Evolutionary conservation across 805 yeast genomes (phyloP), one percentile per base, ranked within the genome.

Genomic region (Metschnikowia lachancei): DNA sequence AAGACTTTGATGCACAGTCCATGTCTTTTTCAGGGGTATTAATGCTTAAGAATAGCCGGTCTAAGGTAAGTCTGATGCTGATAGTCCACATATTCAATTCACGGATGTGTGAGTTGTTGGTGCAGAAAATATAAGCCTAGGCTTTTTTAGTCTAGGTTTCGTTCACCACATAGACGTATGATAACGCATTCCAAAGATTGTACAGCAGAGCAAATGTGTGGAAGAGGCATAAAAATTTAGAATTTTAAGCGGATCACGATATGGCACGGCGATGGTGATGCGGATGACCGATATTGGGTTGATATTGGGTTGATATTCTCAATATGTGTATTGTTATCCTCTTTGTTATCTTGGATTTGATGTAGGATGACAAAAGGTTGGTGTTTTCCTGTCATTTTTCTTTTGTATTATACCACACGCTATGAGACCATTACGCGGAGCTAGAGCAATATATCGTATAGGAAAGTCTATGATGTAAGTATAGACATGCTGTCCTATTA

Each of bases 391-490:
- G 83, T 77, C 17, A 66, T 47, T 85, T 74, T 59, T 87, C 95
- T 47, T 82, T 78, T 0, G 95, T 94, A 0, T 85, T 26, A 91
- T 82, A 1, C 95, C 94, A 52, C 88, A 79, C 4, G 94, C 94
- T 11, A 90, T 70, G 20, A 83, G 67, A 16, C 75, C 68, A 20
- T 85, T 89, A 53, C 77, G 71, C 0, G 81, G 77, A 9, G 92
- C 78, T 1, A 90, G 71, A 30, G 88, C 85, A 39, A 88, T 72
- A 58, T 96, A 88, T 42, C 95, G 65, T 31, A 91, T 84, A 1
- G 92, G 91, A 59, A 87, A 86, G 45, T 76, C 78, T 10, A 88
- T 82, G 32, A 78, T 69, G 58, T 86, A 81, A 0, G 87, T 78
- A 63, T 85, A 87, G 1, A 90, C 69, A 0, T 85, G 80, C 49